Conservation (phyloP, 2,329 filamentous ascomycete species). For the Chlorencoelia australis region DNA sequence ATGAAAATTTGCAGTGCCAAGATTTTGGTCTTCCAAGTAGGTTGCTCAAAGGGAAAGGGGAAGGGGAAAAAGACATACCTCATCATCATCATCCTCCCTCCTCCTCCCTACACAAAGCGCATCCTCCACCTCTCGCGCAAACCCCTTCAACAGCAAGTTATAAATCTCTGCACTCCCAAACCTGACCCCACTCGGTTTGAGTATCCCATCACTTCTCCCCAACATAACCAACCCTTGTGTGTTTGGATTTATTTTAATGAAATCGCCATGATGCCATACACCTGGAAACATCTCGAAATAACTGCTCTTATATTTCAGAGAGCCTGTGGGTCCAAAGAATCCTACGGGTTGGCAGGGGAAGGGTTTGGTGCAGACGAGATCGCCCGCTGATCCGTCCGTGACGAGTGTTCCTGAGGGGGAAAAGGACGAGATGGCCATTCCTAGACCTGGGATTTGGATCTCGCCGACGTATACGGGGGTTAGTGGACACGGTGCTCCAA, state of each 20-base stretch:
- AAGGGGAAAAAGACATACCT: too few species aligned
- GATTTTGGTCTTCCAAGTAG: too few species aligned
- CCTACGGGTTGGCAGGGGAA: slow-evolving; percentile 88
- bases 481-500: slow-evolving; percentile 73
- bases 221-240: slow-evolving; percentile 84
- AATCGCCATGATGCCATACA: slow-evolving; percentile 93
- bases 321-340: slow-evolving; percentile 69
- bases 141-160: slow-evolving; percentile 80
- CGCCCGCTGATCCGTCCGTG: slow-evolving; percentile 60
- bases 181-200: slow-evolving; percentile 84
- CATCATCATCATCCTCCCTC: slow-evolving; percentile 30
- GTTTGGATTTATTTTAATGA: slow-evolving; percentile 58
- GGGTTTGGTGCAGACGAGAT: slow-evolving; percentile 75
- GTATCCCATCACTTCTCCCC: slow-evolving; percentile 80
- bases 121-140: slow-evolving; percentile 68
- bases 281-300: slow-evolving; percentile 79
- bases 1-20: too few species aligned
- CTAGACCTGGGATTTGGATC: slow-evolving; percentile 68
- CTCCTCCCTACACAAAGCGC: slow-evolving; percentile 79
- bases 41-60: too few species aligned
- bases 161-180: slow-evolving; percentile 96
- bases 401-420: slow-evolving; percentile 35
- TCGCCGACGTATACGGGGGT: slow-evolving; percentile 63
- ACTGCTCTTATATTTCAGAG: slow-evolving; percentile 64
- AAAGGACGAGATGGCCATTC: slow-evolving; percentile 62